Conservation (phyloP, 805 yeast species). For the Saturnispora mendoncae region DNA sequence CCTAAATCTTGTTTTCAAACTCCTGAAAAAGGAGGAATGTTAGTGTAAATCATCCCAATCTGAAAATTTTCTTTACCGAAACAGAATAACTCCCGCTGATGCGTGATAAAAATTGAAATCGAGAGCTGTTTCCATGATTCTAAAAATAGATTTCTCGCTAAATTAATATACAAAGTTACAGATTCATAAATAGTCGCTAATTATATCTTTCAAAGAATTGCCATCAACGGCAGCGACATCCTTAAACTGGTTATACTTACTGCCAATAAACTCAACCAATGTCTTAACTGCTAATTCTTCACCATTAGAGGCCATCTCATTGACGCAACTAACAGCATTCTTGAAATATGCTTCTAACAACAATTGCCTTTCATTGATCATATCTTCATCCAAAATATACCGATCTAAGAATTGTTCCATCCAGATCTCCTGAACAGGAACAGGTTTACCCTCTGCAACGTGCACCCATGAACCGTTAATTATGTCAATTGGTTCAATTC, state of each 20-base stretch:
- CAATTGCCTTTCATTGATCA: background rate
- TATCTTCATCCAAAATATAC: slow-evolving; percentile 16
- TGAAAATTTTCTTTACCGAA: too few species aligned
- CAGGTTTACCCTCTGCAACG: slow-evolving; percentile 27
- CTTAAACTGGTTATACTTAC: background rate
- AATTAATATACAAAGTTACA: too few species aligned
- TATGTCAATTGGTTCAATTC: slow-evolving; percentile 33
- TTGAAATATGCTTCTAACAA: slow-evolving; percentile 10
- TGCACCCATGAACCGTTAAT: slow-evolving; percentile 31
- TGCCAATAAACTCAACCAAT: slow-evolving; percentile 8
- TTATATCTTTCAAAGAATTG: too few species aligned
- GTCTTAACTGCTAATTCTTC: too few species aligned
- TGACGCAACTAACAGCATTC: slow-evolving; percentile 1
- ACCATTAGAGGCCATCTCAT: background rate
- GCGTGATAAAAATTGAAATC: too few species aligned
- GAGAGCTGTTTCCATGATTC: too few species aligned
- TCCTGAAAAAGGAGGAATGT: too few species aligned
- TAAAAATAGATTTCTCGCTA: too few species aligned
- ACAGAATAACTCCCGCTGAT: too few species aligned
- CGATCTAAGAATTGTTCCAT: slow-evolving; percentile 33
- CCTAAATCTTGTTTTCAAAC: too few species aligned
- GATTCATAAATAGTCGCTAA: too few species aligned
- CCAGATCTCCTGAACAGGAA: slow-evolving; percentile 35
- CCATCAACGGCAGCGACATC: background rate
- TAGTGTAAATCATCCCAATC: too few species aligned